A percentile compares a stretch with the other conserved stretches of the same genome.
Evolutionary conservation across 345 rosid genomes (phyloP).

Genomic region (Populus euphratica): DNA sequence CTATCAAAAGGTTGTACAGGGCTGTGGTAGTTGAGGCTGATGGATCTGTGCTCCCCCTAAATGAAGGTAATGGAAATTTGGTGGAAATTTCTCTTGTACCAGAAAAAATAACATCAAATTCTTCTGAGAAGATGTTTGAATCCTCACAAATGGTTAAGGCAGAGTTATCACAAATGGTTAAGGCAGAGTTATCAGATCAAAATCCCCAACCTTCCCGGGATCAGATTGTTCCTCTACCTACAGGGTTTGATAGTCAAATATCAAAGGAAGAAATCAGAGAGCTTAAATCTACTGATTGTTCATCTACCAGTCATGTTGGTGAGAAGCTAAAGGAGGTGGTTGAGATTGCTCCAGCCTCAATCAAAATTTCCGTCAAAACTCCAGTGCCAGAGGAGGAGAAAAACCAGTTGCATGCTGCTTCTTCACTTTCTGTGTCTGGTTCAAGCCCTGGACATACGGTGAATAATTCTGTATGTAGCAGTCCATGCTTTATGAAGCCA

Average conservation of each 20-base stretch:
- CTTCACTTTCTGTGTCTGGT: slow-evolving; percentile 25
- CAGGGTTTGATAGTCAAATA: slow-evolving; percentile 4
- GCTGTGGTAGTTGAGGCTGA: slow-evolving; percentile 60
- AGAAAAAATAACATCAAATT: slow-evolving; percentile 31
- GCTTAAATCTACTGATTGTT: slow-evolving; percentile 21
- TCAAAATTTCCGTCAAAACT: slow-evolving; percentile 18
- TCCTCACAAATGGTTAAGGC: slow-evolving; percentile 27
- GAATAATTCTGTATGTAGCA: slow-evolving; percentile 29
- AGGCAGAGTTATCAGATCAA: slow-evolving; percentile 26
- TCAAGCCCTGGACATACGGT: slow-evolving; percentile 15
- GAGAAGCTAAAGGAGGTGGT: slow-evolving; percentile 20
- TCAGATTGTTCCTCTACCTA: slow-evolving; percentile 13
- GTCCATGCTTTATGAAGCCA: slow-evolving; percentile 43
- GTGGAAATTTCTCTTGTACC: slow-evolving; percentile 66
- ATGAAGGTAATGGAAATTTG: slow-evolving; percentile 40
- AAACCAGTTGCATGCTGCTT: slow-evolving; percentile 29
- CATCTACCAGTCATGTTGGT: slow-evolving; percentile 5
- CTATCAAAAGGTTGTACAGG: slow-evolving; percentile 57
- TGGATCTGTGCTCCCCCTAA: slow-evolving; percentile 44
- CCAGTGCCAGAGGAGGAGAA: slow-evolving; percentile 27
- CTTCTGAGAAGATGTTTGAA: slow-evolving; percentile 28
- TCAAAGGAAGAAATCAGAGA: slow-evolving; percentile 19
- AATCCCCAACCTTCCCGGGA: slow-evolving; percentile 17
- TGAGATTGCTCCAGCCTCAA: slow-evolving; percentile 20
- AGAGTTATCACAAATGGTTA: slow-evolving; percentile 24